A percentile compares a stretch with the other conserved stretches of the same genome.
Evolutionary conservation across 1,284 basidiomycete genomes (phyloP).

Genomic region (Chalciporus piperatoides): DNA sequence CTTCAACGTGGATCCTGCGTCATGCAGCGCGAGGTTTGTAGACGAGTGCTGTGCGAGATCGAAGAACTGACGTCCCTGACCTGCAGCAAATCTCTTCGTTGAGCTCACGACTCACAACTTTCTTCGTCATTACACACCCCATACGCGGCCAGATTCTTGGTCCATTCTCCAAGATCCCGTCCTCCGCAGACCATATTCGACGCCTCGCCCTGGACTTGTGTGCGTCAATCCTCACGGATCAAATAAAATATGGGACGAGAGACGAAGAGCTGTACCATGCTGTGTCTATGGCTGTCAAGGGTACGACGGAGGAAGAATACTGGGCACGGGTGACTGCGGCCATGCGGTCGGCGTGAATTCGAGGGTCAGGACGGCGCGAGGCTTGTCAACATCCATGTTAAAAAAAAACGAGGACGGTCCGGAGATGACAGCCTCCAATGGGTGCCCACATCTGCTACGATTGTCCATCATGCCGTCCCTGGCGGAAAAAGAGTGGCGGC

Average conservation of each 20-base stretch:
- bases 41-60: constrained; percentile 12
- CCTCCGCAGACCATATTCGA: constrained; percentile 31
- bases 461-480: not conserved
- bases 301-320: constrained; percentile 28
- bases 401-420: not conserved
- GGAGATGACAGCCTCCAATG: constrained; percentile 3
- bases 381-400: constrained; percentile 1
- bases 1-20: constrained; percentile 52
- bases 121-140: constrained; percentile 72
- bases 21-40: constrained; percentile 42
- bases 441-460: constrained; percentile 3
- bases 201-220: constrained; percentile 50
- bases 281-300: constrained; percentile 29
- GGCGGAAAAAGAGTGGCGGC: constrained; percentile 3
- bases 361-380: not conserved
- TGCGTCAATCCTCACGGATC: constrained; percentile 28
- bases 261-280: constrained; percentile 19
- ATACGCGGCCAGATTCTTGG: constrained; percentile 65
- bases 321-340: constrained; percentile 24
- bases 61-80: constrained; percentile 17
- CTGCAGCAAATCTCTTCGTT: constrained; percentile 34
- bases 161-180: constrained; percentile 66
- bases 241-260: constrained; percentile 9
- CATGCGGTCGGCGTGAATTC: constrained; percentile 16
- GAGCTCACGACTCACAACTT: constrained; percentile 64